Conservation (phyloP, 2,329 filamentous ascomycete genomes). For the Diaporthe amygdali region DNA sequence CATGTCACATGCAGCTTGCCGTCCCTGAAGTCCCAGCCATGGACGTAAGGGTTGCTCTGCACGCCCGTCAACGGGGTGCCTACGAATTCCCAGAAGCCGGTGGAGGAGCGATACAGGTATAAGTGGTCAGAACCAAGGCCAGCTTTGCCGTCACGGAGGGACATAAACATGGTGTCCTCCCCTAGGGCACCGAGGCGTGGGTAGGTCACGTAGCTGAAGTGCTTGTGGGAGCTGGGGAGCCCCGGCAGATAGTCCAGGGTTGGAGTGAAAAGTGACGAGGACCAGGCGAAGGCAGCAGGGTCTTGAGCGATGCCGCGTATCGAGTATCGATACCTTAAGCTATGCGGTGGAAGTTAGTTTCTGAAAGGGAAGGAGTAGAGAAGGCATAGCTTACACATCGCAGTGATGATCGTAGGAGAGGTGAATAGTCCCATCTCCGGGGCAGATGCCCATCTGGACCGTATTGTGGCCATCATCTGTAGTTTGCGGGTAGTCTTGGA, state of each 20-base stretch:
- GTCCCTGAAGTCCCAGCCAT: slow-evolving; percentile 46
- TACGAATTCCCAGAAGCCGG: slow-evolving; percentile 42
- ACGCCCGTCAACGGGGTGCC: slow-evolving; percentile 49
- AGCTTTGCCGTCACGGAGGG: slow-evolving; percentile 56
- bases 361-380: background rate
- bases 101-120: slow-evolving; percentile 45
- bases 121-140: slow-evolving; percentile 55
- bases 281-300: slow-evolving; percentile 39
- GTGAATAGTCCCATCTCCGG: slow-evolving; percentile 57
- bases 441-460: slow-evolving; percentile 55
- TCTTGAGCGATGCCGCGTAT: slow-evolving; percentile 35
- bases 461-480: slow-evolving; percentile 59
- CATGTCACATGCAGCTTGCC: slow-evolving; percentile 49
- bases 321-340: slow-evolving; percentile 45
- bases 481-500: slow-evolving; percentile 55
- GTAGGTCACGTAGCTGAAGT: slow-evolving; percentile 50
- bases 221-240: slow-evolving; percentile 32
- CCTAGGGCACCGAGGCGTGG: slow-evolving; percentile 50
- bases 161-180: slow-evolving; percentile 46
- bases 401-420: slow-evolving; percentile 58
- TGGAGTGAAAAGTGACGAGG: slow-evolving; percentile 40
- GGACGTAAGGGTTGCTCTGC: slow-evolving; percentile 56
- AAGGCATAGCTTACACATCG: slow-evolving; percentile 35
- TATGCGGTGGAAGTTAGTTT: slow-evolving; percentile 8
- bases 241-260: slow-evolving; percentile 43